Percentiles rank a stretch among this genome's conserved stretches.
phyloP scores from a whole-genome alignment of 2,329 filamentous ascomycete species.

The Coniella lustricola region DNA sequence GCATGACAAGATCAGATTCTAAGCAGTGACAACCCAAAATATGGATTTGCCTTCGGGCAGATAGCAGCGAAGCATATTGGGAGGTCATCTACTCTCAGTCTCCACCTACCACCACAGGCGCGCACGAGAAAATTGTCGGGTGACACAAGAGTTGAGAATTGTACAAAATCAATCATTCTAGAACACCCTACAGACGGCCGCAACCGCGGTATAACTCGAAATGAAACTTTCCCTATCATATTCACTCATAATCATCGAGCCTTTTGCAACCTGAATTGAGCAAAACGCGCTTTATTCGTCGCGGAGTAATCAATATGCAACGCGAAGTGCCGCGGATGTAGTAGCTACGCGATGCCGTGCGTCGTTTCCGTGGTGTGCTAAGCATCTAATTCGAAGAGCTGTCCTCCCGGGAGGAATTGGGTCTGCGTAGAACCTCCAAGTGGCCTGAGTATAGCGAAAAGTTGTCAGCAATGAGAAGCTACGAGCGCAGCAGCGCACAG shows the following conservation, averaged over 20 bases:
- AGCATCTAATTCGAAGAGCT: not conserved
- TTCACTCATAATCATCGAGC: conserved; percentile 5
- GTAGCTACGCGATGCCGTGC: not conserved
- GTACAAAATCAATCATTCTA: no score
- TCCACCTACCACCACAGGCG: not conserved
- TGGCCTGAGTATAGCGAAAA: conserved; percentile 28
- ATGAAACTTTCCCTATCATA: not conserved
- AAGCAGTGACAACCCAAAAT: no score
- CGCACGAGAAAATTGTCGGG: not conserved
- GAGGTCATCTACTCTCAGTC: not conserved
- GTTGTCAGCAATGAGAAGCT: conserved; percentile 2
- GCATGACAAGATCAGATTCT: no score
- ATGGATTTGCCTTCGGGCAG: no score
- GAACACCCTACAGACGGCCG: conserved; percentile 1
- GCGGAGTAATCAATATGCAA: not conserved
- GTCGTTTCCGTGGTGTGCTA: not conserved
- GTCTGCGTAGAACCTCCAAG: conserved; percentile 38
- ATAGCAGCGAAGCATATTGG: no score
- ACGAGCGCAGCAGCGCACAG: not conserved
- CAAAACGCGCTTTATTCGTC: not conserved
- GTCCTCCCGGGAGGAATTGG: not conserved
- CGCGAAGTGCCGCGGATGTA: not conserved
- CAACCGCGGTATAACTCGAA: not conserved
- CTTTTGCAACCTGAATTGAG: not conserved
- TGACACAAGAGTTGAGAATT: not conserved